Evolutionary conservation across 148 eudicot species (phyloP), one percentile per base, ranked within the genome.

Genomic region (Nyssa sinensis): DNA sequence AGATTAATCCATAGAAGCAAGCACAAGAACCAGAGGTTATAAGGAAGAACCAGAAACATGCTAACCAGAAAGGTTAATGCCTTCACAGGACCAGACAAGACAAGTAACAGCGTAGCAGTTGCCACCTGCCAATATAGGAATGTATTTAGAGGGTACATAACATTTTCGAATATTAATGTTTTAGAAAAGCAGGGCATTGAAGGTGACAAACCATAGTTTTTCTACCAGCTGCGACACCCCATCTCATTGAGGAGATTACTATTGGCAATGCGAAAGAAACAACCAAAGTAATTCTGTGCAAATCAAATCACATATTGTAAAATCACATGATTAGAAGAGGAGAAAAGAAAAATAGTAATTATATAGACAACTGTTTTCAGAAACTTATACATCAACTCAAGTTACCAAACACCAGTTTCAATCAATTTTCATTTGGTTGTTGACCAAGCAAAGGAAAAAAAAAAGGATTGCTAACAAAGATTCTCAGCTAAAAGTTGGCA

Each of bases 141-240:
- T n/a, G n/a, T n/a, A n/a, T n/a, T n/a, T n/a, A n/a, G n/a, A n/a
- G n/a, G 33, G 72, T 65, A 63, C 62, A n/a, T 34, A 31, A 61
- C 74, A 69, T 37, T 37, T 3, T 33, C 30, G n/a, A 69, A 61
- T 29, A 64, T 1, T 47, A 37, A 32, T 39, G 27, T 39, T 70
- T n/a, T 51, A 44, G 3, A 62, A 74, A 30, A 34, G 66, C 10
- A 44, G 19, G 27, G 71, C 10, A 55, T 13, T 57, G 41, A 33
- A 27, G 49, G 57, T n/a, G 57, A 27, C 81, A 60, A 79, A 93
- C 98, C 98, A 94, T 94, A 67, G 97, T 94, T 83, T 94, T 94
- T 57, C 98, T 81, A 59, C 96, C 98, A 81, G 92, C 97, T 75
- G 92, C 92, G 49, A 90, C 71, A 47, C 96, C 98, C 98, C 98